Evolutionary conservation across 129 eudicot genomes (phyloP), one percentile per base, ranked within the genome.

Genomic region (Centella asiatica): DNA sequence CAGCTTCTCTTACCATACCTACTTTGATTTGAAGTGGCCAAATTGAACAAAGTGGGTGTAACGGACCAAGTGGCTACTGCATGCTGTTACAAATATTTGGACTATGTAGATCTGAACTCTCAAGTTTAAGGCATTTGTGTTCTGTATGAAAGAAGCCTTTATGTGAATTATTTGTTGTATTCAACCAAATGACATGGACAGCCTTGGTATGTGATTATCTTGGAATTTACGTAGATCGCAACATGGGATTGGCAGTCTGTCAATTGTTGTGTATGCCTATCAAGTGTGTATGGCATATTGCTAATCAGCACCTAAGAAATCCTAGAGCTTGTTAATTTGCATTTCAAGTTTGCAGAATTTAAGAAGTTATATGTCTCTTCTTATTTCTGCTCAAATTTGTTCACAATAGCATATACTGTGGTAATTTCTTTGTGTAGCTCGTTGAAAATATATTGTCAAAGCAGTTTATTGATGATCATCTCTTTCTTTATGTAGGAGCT

Each of bases 401-500:
- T 25, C 47, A 48, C 20, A 32, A 6, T 40, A 40, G 11, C 34
- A 60, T 54, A 37, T 62, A 19, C 37, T 33, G 42, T 25, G 22
- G 8, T 54, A 29, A 3, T 46, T 53, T 44, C 40, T 71, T 27
- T 12, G 5, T 1, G 14, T 64, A 46, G 57, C 25, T 13, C 42
- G 1, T 64, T 47, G 34, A 32, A 17, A 33, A 22, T 31, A 45
- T 31, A 29, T 20, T 64, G 10, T 23, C 4, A 0, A 46, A 45
- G 69, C 62, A 31, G 59, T 54, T 54, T 18, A n/a, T 22, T 52
- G 24, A 68, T 56, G 23, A 44, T 44, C 33, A 72, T 48, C 69
- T 27, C 22, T 37, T 51, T 60, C 57, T 66, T 60, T 65, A 20
- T 70, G 52, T 74, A 92, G 98, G 98, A 92, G 74, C 85, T 92